These are phyloP conservation scores for Scheffersomyces insectosa DNA, from an alignment of 1,139 yeast species.

Conservation along the genomic window DNA sequence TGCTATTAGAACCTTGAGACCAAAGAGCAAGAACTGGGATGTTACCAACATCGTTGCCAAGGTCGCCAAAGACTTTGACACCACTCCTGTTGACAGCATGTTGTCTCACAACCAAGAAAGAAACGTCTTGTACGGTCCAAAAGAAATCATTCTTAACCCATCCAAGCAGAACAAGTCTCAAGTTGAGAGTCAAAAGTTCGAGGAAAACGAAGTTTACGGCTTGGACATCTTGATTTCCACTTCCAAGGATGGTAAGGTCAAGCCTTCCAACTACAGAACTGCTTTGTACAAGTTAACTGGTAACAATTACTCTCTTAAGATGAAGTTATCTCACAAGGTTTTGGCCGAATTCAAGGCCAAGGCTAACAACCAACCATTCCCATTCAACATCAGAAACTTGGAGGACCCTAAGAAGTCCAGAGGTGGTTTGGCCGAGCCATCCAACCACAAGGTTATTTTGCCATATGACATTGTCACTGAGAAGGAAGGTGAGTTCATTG, in stretches of 20 bases:
- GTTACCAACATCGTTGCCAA: slow-evolving; percentile 68
- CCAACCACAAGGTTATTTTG: slow-evolving; percentile 65
- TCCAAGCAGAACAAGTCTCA: slow-evolving; percentile 64
- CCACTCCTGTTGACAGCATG: slow-evolving; percentile 75
- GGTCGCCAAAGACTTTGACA: slow-evolving; percentile 63
- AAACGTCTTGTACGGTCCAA: slow-evolving; percentile 71
- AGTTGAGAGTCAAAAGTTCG: slow-evolving; percentile 66
- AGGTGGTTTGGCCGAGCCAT: slow-evolving; percentile 75
- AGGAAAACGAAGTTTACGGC: slow-evolving; percentile 78
- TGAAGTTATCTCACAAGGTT: slow-evolving; percentile 70
- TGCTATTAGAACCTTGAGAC: slow-evolving; percentile 68
- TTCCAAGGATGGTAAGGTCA: slow-evolving; percentile 69
- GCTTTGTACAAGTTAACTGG: slow-evolving; percentile 76
- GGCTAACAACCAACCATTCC: slow-evolving; percentile 63
- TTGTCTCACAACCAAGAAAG: slow-evolving; percentile 71
- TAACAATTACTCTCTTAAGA: slow-evolving; percentile 64
- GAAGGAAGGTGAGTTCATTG: slow-evolving; percentile 67
- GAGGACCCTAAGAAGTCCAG: slow-evolving; percentile 73
- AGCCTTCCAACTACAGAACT: slow-evolving; percentile 60
- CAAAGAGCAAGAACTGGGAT: slow-evolving; percentile 76
- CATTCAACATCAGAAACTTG: slow-evolving; percentile 66
- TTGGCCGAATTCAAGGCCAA: slow-evolving; percentile 65
- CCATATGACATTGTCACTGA: slow-evolving; percentile 73
- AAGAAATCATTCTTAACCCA: slow-evolving; percentile 78
- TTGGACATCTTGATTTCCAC: slow-evolving; percentile 71